These are phyloP conservation scores for Neonectria hederae DNA, from an alignment of 2,329 filamentous ascomycete species.

Conservation along the genomic window DNA sequence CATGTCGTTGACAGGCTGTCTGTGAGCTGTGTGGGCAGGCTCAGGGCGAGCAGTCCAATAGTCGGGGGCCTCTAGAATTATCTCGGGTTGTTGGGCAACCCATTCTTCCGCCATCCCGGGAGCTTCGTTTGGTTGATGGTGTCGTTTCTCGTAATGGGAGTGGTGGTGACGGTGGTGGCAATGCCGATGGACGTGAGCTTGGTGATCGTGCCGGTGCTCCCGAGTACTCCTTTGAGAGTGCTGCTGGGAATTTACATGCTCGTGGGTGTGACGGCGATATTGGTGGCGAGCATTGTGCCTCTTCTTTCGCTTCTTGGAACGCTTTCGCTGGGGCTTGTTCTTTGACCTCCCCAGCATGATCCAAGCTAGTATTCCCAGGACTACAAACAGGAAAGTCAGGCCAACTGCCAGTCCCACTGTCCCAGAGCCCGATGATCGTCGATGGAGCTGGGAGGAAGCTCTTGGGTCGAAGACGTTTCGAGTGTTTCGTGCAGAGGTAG, in stretches of 20 bases:
- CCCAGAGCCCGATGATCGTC: slow-evolving; percentile 2
- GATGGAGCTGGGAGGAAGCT: slow-evolving; percentile 1
- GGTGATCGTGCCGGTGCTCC: not conserved
- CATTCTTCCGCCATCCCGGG: not conserved
- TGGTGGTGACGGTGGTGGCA: not conserved
- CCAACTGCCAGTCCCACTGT: slow-evolving; percentile 14
- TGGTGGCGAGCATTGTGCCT: not conserved
- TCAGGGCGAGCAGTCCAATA: not conserved
- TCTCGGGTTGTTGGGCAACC: slow-evolving; percentile 17
- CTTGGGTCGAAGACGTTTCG: not conserved
- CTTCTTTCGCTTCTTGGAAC: not conserved
- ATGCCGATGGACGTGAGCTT: not conserved
- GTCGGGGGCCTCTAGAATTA: not conserved
- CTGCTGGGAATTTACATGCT: not conserved
- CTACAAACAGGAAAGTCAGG: not conserved
- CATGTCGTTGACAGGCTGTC: slow-evolving; percentile 32
- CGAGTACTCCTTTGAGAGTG: not conserved
- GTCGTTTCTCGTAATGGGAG: not conserved
- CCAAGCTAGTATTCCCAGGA: not conserved
- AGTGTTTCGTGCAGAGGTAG: not conserved
- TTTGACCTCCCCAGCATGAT: not conserved
- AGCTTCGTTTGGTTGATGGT: not conserved
- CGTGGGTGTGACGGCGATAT: not conserved
- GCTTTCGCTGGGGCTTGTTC: too few relatives aligned
- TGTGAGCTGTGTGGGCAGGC: not conserved